Conservation (phyloP, 2,329 filamentous ascomycete species). For the Arthrinium phaeospermum region DNA sequence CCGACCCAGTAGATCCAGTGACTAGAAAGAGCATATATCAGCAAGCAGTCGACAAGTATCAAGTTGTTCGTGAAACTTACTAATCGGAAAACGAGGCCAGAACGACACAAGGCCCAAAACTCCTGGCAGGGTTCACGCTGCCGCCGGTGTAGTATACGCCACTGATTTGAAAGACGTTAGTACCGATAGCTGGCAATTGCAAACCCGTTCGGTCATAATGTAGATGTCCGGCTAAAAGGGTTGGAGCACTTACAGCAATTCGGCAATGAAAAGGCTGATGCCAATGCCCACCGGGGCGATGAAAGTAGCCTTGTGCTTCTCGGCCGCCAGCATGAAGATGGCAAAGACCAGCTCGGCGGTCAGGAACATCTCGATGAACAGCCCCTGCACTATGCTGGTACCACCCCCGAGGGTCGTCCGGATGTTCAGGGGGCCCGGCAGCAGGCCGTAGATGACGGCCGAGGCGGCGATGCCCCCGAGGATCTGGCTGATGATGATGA, state of each 20-base stretch:
- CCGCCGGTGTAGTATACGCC: constrained; percentile 19
- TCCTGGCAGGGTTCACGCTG: constrained; percentile 11
- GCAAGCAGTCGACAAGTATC: background rate
- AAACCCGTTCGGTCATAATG: too few relatives aligned
- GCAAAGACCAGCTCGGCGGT: constrained; percentile 15
- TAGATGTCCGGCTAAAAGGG: background rate
- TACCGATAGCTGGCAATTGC: background rate
- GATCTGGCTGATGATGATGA: constrained; percentile 14
- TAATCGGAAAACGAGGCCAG: background rate
- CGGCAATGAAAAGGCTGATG: background rate
- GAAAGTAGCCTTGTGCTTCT: constrained; percentile 19
- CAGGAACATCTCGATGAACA: constrained; percentile 21
- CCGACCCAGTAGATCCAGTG: constrained; percentile 22
- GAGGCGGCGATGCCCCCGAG: constrained; percentile 18
- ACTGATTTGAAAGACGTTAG: background rate
- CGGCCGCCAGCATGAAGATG: constrained; percentile 21
- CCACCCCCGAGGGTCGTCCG: constrained; percentile 4
- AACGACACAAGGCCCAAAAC: constrained; percentile 18
- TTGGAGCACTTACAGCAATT: background rate
- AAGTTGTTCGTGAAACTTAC: background rate
- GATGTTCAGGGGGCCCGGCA: background rate
- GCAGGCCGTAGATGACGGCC: constrained; percentile 10
- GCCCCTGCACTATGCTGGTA: constrained; percentile 8
- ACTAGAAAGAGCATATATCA: background rate
- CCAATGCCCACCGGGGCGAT: constrained; percentile 19